phyloP scores from a whole-genome alignment of 352 stramenopile species.

The Pythium vanterpoolii region DNA sequence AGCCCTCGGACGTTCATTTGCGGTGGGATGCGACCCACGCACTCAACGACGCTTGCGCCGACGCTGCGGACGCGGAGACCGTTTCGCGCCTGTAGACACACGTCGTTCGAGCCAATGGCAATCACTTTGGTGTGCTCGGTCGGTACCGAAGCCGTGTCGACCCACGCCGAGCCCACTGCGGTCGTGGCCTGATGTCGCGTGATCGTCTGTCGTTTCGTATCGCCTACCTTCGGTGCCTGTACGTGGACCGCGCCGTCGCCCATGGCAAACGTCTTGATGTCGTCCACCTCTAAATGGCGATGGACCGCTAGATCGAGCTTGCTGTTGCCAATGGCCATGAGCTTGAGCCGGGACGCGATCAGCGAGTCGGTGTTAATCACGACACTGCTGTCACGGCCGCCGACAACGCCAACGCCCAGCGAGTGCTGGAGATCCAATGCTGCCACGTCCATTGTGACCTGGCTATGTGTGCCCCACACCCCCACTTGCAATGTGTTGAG shows the following conservation, averaged over 20 bases:
- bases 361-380: neutral
- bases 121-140: neutral
- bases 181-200: neutral
- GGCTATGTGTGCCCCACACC: neutral
- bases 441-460: neutral
- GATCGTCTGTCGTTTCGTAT: no score
- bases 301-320: neutral
- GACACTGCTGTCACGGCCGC: neutral
- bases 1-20: conserved; percentile 3
- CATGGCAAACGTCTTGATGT: neutral
- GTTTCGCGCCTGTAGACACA: neutral
- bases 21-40: neutral
- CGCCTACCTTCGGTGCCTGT: neutral
- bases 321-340: neutral
- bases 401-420: neutral
- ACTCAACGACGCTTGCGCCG: conserved; percentile 8
- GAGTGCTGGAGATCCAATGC: neutral
- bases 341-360: conserved; percentile 4
- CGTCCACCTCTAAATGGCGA: neutral
- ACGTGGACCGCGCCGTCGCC: neutral
- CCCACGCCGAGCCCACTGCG: neutral
- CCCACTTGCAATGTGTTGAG: conserved; percentile 3
- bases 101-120: neutral
- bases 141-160: neutral
- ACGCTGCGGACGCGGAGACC: conserved; percentile 1